Evolutionary conservation across 2,329 filamentous ascomycete species (phyloP).

Genomic region (Chrysoporthe puriensis): DNA sequence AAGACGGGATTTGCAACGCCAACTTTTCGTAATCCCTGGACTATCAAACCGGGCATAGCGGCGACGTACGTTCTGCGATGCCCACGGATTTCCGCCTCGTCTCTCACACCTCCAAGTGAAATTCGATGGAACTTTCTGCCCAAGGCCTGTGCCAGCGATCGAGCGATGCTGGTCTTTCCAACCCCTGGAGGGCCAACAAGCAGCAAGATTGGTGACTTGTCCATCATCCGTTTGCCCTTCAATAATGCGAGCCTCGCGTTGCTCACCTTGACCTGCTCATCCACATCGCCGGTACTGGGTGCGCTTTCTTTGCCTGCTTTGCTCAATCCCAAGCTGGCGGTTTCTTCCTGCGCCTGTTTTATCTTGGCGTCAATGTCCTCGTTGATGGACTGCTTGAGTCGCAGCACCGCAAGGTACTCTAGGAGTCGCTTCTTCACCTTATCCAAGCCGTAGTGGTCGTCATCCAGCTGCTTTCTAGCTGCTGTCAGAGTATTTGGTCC

Average conservation of each 20-base stretch:
- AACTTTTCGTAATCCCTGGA: constrained; percentile 92
- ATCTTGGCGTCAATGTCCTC: constrained; percentile 81
- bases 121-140: constrained; percentile 97
- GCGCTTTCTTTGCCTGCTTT: constrained; percentile 33
- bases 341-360: constrained; percentile 64
- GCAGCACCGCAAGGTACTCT: constrained; percentile 94
- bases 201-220: constrained; percentile 94
- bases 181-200: constrained; percentile 92
- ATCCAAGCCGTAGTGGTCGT: constrained; percentile 94
- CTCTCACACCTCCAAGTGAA: constrained; percentile 90
- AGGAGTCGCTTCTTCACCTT: constrained; percentile 96
- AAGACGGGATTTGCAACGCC: constrained; percentile 95
- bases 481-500: constrained; percentile 76
- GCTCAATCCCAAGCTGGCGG: constrained; percentile 48
- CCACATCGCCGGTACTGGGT: constrained; percentile 17
- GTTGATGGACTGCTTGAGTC: constrained; percentile 91
- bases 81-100: constrained; percentile 95
- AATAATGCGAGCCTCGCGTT: constrained; percentile 74
- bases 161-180: constrained; percentile 93
- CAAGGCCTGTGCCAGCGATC: constrained; percentile 88
- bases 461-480: constrained; percentile 88
- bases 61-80: constrained; percentile 96
- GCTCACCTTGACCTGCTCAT: constrained; percentile 45
- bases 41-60: constrained; percentile 96
- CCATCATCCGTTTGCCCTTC: constrained; percentile 81